Conservation (phyloP, 179 eudicot genomes). For the Camellia oleifera region DNA sequence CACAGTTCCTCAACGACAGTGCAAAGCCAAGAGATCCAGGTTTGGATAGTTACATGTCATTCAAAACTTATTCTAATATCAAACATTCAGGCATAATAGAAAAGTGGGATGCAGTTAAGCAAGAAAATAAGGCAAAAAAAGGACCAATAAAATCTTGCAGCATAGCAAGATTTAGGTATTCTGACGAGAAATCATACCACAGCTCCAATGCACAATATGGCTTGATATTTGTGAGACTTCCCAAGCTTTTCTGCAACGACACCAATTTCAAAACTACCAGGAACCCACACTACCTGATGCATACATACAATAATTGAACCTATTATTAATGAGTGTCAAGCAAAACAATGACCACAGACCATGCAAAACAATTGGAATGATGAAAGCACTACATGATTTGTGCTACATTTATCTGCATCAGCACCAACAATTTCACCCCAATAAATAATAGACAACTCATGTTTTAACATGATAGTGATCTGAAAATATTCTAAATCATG, state of each 20-base stretch:
- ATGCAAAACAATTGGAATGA: neutral
- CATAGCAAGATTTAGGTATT: neutral
- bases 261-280: conserved; percentile 92
- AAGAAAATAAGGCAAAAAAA: neutral
- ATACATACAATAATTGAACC: conserved; percentile 9
- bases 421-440: conserved; percentile 3
- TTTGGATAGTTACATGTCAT: neutral
- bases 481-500: neutral
- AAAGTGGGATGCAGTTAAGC: neutral
- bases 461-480: neutral
- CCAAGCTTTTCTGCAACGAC: conserved; percentile 86
- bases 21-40: neutral
- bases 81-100: neutral
- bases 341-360: neutral
- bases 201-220: conserved; percentile 92
- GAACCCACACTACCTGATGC: conserved; percentile 97
- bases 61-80: neutral
- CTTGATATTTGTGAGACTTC: conserved; percentile 76
- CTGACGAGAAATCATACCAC: conserved; percentile 57
- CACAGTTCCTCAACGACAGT: neutral
- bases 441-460: neutral
- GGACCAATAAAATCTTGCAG: neutral
- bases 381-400: neutral
- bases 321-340: conserved; percentile 11
- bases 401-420: conserved; percentile 19